Evolutionary conservation across 2,329 filamentous ascomycete genomes (phyloP), one percentile per base, ranked within the genome.

Genomic region (Nemania sp.): DNA sequence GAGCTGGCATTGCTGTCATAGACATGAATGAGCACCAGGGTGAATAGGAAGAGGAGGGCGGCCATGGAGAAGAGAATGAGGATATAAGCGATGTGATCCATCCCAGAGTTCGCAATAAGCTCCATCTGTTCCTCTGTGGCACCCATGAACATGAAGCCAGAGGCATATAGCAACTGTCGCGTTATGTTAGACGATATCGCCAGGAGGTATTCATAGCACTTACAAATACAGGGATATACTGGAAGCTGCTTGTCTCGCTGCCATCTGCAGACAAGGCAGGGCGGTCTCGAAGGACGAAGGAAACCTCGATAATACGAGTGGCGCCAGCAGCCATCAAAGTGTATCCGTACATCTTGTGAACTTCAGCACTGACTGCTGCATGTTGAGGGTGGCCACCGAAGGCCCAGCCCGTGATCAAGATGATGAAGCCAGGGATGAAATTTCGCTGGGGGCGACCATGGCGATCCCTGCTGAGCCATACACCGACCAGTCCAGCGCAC

Each of bases 91-190:
- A 97, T 90, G 67, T 95, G 91, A 22, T 91, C 91, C 65, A 97
- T 86, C 54, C 86, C 80, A 0, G 89, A 88, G 33, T 83, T 77
- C 34, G 83, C 80, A 5, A 97, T 78, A 1, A 97, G 77, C 19
- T 78, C 67, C 90, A 97, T 96, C 73, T 97, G 94, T 74, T 99
- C 92, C 70, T 97, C 94, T 0, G 91, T 97, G 14, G 94, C 93
- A 26, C 91, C 89, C 91, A 97, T 96, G 76, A 99, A 99, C 34
- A 99, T 80, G 75, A 97, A 96, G 1, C 94, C 94, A 3, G 92
- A 89, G 5, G 92, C 91, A 66, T 90, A 96, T 23, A 99, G 82
- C 34, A 97, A 80, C 91, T 95, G 56, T 9, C 8, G 28, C 20
- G 19, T 33, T 6, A 5, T 6, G 53, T 70, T 63, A 71, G 67